Evolutionary conservation across 1,284 basidiomycete genomes (phyloP), one percentile per base, ranked within the genome.

Genomic region (Pseudozyma tsukubaensis): DNA sequence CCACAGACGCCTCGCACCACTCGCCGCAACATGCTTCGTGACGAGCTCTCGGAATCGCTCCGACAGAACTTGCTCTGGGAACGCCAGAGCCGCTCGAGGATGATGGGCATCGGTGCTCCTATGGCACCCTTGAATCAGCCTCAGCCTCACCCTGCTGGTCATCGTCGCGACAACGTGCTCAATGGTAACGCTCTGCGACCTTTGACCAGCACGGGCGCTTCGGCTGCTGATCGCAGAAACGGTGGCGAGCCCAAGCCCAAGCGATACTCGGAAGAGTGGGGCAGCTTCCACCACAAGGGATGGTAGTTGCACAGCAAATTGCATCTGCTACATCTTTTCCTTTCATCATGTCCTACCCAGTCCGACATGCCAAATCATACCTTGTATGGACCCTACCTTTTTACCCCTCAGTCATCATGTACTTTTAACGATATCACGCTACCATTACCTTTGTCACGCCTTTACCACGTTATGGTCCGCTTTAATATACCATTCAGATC

Each of bases 1-100:
- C 91, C 93, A 0, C 91, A 91, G 76, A 92, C 93, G 1, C 94
- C 94, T 0, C 89, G 91, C 34, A 93, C 94, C 39, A 94, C 92
- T 16, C 88, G 93, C 5, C 88, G 92, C 50, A 89, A 90, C 78
- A 94, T 95, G 92, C 87, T 95, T 52, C 88, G 90, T 61, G 91
- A 90, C 21, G 94, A 96, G 85, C 87, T 96, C 81, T 92, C 92
- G 49, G 94, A 95, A 86, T 92, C 90, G 68, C 85, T 96, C 65
- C 87, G 94, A 19, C 87, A 91, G 51, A 92, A 94, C 78, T 81
- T 96, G 73, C 85, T 95, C 6, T 94, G 93, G 93, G 92, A 94
- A 81, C 88, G 93, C 11, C 82, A 85, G 59, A 82, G 73, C 37
- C 72, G 83, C 12, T 75, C 79, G 24, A 57, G 83, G 16, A 78